Base-by-base conservation (phyloP, 148 eudicot species). In the Spergularia marina region DNA sequence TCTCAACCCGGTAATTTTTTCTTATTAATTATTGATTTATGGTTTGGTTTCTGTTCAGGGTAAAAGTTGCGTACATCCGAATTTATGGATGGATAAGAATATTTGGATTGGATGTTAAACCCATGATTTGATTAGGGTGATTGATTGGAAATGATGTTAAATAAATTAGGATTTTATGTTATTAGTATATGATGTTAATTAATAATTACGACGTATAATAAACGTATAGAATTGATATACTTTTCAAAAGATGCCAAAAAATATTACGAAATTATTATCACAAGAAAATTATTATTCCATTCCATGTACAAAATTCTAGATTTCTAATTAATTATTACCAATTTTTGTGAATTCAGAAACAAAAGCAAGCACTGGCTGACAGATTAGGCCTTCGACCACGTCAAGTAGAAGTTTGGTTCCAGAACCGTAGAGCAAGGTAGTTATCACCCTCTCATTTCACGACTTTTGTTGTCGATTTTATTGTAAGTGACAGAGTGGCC, bases 351-450 rank as follows among this genome's bases (percentile, higher is more conserved):
- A 65, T 61, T 18, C 90, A 92, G 98, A 87, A 86, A 63, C 96
- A 90, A 86, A 92, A 92, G 74, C 90, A 90, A 79, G 91, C 83
- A 1, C 78, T 92, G n/a, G 98, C 98, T 13, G 80, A 85, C 44
- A 76, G 84, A 77, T 75, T 92, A 78, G 87, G 84, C 73, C 83
- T 92, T 16, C 83, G 90, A 82, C 96, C 98, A 1, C 89, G 98
- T n/a, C 98, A 92, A 82, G 89, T 92, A 2, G 98, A 92, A 80
- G 98, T 92, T 18, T 92, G 98, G 98, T 92, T 92, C 76, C 98
- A 92, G 65, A 92, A 92, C 71, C 83, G 96, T 40, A 83, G 98
- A 77, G 98, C 98, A 30, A 89, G 98, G 86, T 81, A 68, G 18
- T 36, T 41, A 52, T 54, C 18, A 3, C 6, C 18, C 7, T 20